Percentiles rank a stretch among this genome's conserved stretches.
These are phyloP conservation scores for Claviceps sp. DNA, from an alignment of 2,329 filamentous ascomycete species.

Conservation along the genomic window DNA sequence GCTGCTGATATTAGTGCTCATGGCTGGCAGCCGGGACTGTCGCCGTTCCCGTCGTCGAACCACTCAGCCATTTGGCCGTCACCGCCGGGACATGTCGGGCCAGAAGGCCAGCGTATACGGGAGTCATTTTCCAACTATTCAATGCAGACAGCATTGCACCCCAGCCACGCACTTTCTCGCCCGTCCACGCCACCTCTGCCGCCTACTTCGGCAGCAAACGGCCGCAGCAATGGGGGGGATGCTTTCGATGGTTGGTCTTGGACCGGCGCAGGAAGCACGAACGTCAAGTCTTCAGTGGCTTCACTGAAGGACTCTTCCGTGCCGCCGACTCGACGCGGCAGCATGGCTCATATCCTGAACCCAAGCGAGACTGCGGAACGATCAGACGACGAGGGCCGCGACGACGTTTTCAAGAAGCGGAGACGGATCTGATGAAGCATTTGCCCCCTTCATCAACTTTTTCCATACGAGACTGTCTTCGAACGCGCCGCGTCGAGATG, in stretches of 20 bases:
- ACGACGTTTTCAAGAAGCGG: conserved; percentile 47
- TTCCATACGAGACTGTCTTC: neutral
- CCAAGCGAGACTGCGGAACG: conserved; percentile 42
- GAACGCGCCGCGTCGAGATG: neutral
- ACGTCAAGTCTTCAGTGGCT: conserved; percentile 32
- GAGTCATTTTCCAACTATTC: conserved; percentile 46
- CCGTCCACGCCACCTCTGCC: conserved; percentile 39
- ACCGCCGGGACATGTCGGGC: conserved; percentile 35
- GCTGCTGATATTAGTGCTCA: conserved; percentile 89
- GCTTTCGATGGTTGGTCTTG: conserved; percentile 44
- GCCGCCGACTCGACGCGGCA: conserved; percentile 42
- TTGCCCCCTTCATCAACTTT: neutral
- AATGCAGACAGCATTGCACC: conserved; percentile 29
- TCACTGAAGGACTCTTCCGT: conserved; percentile 39
- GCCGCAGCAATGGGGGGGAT: conserved; percentile 23
- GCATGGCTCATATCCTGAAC: conserved; percentile 52
- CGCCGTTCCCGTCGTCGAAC: conserved; percentile 50
- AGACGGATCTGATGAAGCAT: conserved; percentile 39
- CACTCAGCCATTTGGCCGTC: conserved; percentile 39
- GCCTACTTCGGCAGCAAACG: conserved; percentile 29
- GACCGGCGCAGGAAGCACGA: conserved; percentile 34
- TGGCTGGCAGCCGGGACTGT: conserved; percentile 54
- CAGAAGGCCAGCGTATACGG: conserved; percentile 41
- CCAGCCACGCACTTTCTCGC: conserved; percentile 31
- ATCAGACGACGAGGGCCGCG: conserved; percentile 39